Conservation (phyloP, 129 eudicot species). For the Flaveria linearis region DNA sequence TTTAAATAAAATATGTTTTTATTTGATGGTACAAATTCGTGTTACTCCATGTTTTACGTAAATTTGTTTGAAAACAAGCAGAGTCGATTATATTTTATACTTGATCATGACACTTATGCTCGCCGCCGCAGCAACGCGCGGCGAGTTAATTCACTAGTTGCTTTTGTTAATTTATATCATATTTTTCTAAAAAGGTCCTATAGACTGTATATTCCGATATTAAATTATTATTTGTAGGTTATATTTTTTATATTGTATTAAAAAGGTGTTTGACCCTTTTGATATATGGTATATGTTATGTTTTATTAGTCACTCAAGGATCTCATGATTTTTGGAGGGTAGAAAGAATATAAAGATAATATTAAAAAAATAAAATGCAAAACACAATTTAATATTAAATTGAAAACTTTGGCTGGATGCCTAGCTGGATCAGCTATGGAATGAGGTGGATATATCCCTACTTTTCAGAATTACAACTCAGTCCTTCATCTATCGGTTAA, state of each 20-base stretch:
- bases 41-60: too few species aligned
- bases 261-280: neutral
- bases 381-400: neutral
- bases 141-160: too few species aligned
- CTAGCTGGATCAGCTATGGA: constrained; percentile 32
- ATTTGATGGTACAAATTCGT: too few species aligned
- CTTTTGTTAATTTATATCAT: neutral
- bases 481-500: constrained; percentile 16
- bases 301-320: constrained; percentile 1
- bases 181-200: neutral
- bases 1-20: too few species aligned
- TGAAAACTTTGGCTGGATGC: constrained; percentile 14
- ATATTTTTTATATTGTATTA: neutral
- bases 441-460: constrained; percentile 27
- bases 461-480: neutral
- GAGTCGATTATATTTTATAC: too few species aligned
- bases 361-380: neutral
- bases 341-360: constrained; percentile 22
- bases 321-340: constrained; percentile 28
- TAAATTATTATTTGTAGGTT: neutral
- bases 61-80: too few species aligned
- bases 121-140: too few species aligned
- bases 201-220: neutral
- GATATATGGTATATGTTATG: neutral
- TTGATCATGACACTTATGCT: too few species aligned